These are phyloP conservation scores for Trichoderma sp. DNA, from an alignment of 2,329 filamentous ascomycete genomes.

Conservation along the genomic window DNA sequence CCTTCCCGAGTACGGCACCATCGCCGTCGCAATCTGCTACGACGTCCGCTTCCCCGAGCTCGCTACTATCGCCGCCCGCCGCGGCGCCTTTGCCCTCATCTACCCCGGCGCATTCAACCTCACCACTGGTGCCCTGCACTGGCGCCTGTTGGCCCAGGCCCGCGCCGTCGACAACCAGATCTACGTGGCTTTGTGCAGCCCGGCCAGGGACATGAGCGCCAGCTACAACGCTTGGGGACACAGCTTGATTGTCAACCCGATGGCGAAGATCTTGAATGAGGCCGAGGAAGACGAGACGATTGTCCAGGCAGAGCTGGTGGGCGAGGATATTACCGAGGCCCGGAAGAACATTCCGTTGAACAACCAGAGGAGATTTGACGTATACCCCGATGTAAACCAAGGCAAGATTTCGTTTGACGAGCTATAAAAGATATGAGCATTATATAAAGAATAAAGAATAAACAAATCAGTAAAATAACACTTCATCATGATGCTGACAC, in stretches of 20 bases:
- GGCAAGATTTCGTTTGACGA: slow-evolving; percentile 38
- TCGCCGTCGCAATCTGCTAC: slow-evolving; percentile 93
- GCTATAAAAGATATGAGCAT: background rate
- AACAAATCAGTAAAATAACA: background rate
- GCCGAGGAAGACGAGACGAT: slow-evolving; percentile 75
- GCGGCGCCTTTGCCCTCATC: slow-evolving; percentile 80
- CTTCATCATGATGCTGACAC: background rate
- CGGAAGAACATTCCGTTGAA: slow-evolving; percentile 81
- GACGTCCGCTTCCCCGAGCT: slow-evolving; percentile 95
- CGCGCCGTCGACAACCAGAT: slow-evolving; percentile 91
- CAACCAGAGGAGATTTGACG: slow-evolving; percentile 84
- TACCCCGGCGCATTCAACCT: slow-evolving; percentile 98
- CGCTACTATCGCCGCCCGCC: slow-evolving; percentile 80
- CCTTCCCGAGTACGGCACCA: slow-evolving; percentile 80
- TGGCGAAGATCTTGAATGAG: slow-evolving; percentile 76
- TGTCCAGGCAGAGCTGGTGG: slow-evolving; percentile 68
- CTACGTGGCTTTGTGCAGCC: slow-evolving; percentile 89
- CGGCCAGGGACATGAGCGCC: slow-evolving; percentile 73
- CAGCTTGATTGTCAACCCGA: slow-evolving; percentile 81
- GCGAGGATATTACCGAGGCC: slow-evolving; percentile 66
- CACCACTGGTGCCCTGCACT: slow-evolving; percentile 89
- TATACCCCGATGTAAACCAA: slow-evolving; percentile 85
- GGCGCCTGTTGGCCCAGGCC: slow-evolving; percentile 77
- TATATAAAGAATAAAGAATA: background rate
- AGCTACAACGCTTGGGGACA: slow-evolving; percentile 91